Conservation (phyloP, 495 filamentous ascomycete genomes). For the Parathielavia appendiculata region DNA sequence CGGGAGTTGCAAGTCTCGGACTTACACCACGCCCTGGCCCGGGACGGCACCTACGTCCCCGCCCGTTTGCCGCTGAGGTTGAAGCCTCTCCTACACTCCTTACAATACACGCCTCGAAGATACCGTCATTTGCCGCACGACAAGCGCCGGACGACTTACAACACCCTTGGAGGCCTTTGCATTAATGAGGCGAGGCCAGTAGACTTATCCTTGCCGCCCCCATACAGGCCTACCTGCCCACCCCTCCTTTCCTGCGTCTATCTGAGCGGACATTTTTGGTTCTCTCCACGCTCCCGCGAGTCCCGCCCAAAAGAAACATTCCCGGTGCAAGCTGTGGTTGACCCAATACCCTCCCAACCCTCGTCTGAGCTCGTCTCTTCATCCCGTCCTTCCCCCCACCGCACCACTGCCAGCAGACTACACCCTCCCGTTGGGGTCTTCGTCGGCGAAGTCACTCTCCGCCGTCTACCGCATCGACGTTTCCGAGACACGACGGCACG, state of each 20-base stretch:
- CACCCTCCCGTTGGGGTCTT: slow-evolving; percentile 1
- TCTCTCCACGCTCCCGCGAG: slow-evolving; percentile 6
- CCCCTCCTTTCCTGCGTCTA: slow-evolving; percentile 32
- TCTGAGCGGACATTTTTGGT: slow-evolving; percentile 30
- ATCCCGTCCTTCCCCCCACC: slow-evolving; percentile 17
- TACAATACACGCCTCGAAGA: too few species aligned
- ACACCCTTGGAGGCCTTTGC: background rate
- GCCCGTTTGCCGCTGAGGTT: slow-evolving; percentile 7
- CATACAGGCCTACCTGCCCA: slow-evolving; percentile 22
- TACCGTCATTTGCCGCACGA: slow-evolving; percentile 27
- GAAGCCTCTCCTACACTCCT: background rate
- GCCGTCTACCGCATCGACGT: slow-evolving; percentile 11
- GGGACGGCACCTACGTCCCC: background rate
- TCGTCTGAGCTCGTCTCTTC: slow-evolving; percentile 31
- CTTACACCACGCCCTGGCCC: background rate
- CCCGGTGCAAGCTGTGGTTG: slow-evolving; percentile 29
- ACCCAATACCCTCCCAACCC: slow-evolving; percentile 28
- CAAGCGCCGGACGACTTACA: slow-evolving; percentile 31
- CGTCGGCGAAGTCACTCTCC: slow-evolving; percentile 12
- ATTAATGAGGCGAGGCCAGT: slow-evolving; percentile 30
- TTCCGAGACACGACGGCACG: slow-evolving; percentile 22
- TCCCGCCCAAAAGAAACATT: slow-evolving; percentile 15
- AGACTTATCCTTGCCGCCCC: slow-evolving; percentile 32
- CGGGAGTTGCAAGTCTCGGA: background rate
- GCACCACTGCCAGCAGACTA: slow-evolving; percentile 16